Percentiles rank a stretch among this genome's conserved stretches.
Conservation (phyloP, 179 eudicot genomes). For the Corrigiola litoralis region DNA sequence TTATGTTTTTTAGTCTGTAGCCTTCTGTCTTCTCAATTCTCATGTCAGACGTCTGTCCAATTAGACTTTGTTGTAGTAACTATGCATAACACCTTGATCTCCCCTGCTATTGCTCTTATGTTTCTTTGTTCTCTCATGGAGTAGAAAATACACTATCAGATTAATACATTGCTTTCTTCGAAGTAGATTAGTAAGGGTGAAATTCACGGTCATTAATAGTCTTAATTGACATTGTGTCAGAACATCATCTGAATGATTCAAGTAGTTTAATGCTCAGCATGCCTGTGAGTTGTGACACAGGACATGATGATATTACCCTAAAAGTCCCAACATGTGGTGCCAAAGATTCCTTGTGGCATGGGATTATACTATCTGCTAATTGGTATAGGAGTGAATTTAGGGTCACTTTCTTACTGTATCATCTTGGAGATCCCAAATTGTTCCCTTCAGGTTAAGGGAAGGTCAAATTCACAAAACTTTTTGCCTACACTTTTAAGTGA, state of each 20-base stretch:
- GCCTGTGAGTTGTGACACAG: constrained; percentile 7
- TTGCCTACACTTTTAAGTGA: constrained; percentile 23
- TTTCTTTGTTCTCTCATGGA: not conserved
- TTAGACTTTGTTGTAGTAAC: constrained; percentile 6
- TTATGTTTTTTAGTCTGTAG: constrained; percentile 3
- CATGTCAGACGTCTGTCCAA: constrained; percentile 1
- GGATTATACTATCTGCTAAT: not conserved
- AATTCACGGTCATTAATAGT: not conserved
- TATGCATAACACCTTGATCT: too few species aligned
- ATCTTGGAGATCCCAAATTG: constrained; percentile 27
- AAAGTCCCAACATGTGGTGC: constrained; percentile 22
- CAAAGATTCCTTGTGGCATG: constrained; percentile 15
- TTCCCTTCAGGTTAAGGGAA: constrained; percentile 25
- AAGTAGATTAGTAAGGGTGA: too few species aligned
- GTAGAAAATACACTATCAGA: not conserved
- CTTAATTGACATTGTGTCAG: not conserved
- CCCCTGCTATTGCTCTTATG: too few species aligned
- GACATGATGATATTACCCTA: constrained; percentile 18
- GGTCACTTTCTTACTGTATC: not conserved
- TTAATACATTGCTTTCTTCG: too few species aligned
- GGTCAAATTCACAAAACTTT: constrained; percentile 14
- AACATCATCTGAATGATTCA: not conserved
- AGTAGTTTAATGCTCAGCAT: constrained; percentile 1
- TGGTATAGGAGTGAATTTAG: not conserved
- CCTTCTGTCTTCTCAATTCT: constrained; percentile 6